Percentiles rank a stretch among this genome's conserved stretches.
Evolutionary conservation across 257 asterid genomes (phyloP).

Genomic region (Petunia secreta): DNA sequence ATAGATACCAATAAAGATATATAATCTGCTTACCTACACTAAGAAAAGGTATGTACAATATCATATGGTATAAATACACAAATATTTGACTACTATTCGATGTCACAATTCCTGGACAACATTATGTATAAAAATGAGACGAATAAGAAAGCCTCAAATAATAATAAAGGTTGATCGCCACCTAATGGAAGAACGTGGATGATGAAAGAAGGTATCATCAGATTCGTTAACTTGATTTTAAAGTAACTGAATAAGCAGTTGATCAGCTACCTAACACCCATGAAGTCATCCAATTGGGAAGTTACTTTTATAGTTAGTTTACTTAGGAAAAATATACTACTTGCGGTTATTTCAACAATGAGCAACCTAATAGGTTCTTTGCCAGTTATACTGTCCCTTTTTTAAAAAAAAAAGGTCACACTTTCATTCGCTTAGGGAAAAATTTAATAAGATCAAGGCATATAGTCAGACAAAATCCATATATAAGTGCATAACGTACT

Average conservation of each 20-base stretch:
- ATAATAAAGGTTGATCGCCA: not conserved
- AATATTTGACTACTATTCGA: not conserved
- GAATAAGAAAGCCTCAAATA: not conserved
- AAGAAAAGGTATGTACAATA: not conserved
- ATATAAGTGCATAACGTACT: too few relatives aligned
- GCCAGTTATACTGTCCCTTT: too few relatives aligned
- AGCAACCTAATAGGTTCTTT: too few relatives aligned
- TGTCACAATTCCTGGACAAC: not conserved
- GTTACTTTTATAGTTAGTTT: not conserved
- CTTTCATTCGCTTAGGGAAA: too few relatives aligned
- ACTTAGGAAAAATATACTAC: not conserved
- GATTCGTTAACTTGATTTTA: not conserved
- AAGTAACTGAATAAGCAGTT: slow-evolving; percentile 28
- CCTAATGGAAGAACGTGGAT: not conserved
- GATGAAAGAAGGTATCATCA: not conserved
- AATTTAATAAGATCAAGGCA: too few relatives aligned
- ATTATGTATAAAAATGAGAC: not conserved
- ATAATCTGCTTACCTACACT: not conserved
- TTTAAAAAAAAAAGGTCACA: too few relatives aligned
- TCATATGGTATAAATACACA: not conserved
- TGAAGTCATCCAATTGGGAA: not conserved
- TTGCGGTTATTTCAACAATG: too few relatives aligned
- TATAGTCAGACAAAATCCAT: too few relatives aligned
- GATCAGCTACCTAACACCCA: slow-evolving; percentile 20
- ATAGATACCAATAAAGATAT: not conserved